phyloP scores from a whole-genome alignment of 805 yeast genomes.

The Zygosaccharomyces kombuchaensis region DNA sequence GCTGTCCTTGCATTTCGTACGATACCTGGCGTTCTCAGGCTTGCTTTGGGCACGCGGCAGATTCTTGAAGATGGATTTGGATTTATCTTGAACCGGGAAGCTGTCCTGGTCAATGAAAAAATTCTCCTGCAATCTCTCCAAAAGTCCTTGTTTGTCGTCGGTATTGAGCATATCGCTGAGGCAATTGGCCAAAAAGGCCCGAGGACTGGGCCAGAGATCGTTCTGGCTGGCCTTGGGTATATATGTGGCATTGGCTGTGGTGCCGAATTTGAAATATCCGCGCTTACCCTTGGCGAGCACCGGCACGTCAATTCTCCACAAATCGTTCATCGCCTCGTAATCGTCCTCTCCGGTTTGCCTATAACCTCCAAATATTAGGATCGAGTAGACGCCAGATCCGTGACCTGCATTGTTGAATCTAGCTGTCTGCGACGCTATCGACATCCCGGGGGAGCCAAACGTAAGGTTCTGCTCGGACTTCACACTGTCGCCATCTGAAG shows the following conservation, averaged over 20 bases:
- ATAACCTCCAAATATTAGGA: constrained; percentile 48
- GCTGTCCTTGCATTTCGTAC: constrained; percentile 4
- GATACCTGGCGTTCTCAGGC: constrained; percentile 4
- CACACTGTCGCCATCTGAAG: constrained; percentile 4
- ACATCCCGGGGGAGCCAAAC: constrained; percentile 6
- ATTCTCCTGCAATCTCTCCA: constrained; percentile 22
- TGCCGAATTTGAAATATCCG: constrained; percentile 37
- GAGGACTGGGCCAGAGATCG: constrained; percentile 31
- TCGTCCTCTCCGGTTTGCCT: constrained; percentile 30
- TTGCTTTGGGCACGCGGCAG: constrained; percentile 17
- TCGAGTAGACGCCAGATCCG: constrained; percentile 19
- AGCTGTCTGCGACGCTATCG: constrained; percentile 1
- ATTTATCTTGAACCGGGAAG: constrained; percentile 5
- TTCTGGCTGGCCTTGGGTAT: constrained; percentile 17
- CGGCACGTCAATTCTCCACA: constrained; percentile 41
- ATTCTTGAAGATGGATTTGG: constrained; percentile 18
- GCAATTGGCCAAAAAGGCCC: constrained; percentile 37
- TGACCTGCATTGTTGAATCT: constrained; percentile 7
- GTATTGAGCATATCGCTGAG: constrained; percentile 15
- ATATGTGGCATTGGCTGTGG: constrained; percentile 35
- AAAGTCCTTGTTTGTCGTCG: constrained; percentile 13
- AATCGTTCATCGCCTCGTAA: constrained; percentile 38
- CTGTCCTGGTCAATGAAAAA: constrained; percentile 17
- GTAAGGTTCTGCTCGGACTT: constrained; percentile 1
- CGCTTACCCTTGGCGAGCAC: constrained; percentile 36